These are phyloP conservation scores for Geranium rotundifolium DNA, from an alignment of 345 rosid species.

Conservation along the genomic window DNA sequence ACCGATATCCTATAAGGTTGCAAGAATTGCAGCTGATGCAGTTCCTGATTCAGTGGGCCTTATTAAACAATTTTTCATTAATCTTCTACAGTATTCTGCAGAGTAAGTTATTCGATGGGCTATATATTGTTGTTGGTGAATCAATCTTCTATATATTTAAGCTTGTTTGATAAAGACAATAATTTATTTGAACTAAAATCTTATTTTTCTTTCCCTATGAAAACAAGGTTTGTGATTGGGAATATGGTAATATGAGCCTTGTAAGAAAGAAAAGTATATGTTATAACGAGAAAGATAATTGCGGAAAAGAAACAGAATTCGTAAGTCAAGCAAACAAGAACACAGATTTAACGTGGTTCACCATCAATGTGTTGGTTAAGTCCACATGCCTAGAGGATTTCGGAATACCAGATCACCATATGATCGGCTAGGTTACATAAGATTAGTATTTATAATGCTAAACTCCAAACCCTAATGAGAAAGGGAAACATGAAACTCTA, in stretches of 20 bases:
- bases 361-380: too few relatives aligned
- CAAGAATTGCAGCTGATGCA: constrained; percentile 71
- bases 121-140: not conserved
- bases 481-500: too few relatives aligned
- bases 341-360: too few relatives aligned
- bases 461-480: too few relatives aligned
- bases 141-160: constrained; percentile 2
- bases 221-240: not conserved
- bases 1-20: constrained; percentile 67
- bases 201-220: not conserved
- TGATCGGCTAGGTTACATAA: too few relatives aligned
- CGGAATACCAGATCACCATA: too few relatives aligned
- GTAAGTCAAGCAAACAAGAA: too few relatives aligned
- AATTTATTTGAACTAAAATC: not conserved
- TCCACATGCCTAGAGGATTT: too few relatives aligned
- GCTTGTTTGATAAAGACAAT: constrained; percentile 1
- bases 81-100: constrained; percentile 51
- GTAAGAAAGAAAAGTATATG: not conserved
- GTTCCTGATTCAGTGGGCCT: constrained; percentile 37
- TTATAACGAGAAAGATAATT: too few relatives aligned
- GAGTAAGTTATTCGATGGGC: too few relatives aligned
- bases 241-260: not conserved
- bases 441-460: too few relatives aligned
- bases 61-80: constrained; percentile 48
- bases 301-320: too few relatives aligned